Evolutionary conservation across 2,329 filamentous ascomycete genomes (phyloP), one percentile per base, ranked within the genome.

Genomic region (Emmonsia crescens): DNA sequence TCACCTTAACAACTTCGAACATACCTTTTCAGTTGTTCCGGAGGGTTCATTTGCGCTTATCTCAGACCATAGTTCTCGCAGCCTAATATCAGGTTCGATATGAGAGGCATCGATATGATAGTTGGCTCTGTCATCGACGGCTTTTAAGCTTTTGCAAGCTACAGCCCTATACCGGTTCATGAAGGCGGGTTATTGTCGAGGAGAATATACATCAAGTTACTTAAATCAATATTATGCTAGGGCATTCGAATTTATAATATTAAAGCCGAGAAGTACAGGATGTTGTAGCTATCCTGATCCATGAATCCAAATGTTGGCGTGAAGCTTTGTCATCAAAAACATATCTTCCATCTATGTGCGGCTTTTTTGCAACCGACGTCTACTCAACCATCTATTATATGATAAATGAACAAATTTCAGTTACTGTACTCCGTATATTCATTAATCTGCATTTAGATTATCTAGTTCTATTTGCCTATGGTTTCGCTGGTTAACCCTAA

Each of bases 401-500:
- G 29, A 49, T 16, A 27, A 0, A 14, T 6, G 10, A 49, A 12
- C 5, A 29, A n/a, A 9, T 2, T 21, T 16, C 9, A 46, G 42
- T 9, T 46, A 10, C 44, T 2, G 5, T 19, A 36, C 6, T 33
- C 51, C 10, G 51, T 19, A 36, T 19, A 36, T 21, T 36, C 29
- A n/a, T 54, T 36, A 54, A 19, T 14, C 27, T 21, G 51, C n/a
- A 5, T 36, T 36, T 16, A 54, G 19, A 54, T 36, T 54, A n/a
- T 54, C 51, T 54, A 54, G 16, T 33, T 54, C 51, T 54, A 40
- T 40, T 27, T 40, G 24, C 19, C 24, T 9, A 31, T 46, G 40
- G 10, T 36, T 51, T 38, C 14, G 27, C 42, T 59, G 52, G 21
- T 46, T 40, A 51, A 19, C 40, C 48, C 76, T 79, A 60, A 89